A percentile compares a stretch with the other conserved stretches of the same genome.
Conservation (phyloP, 2,329 filamentous ascomycete genomes). For the Trichophyton mentagrophytes region DNA sequence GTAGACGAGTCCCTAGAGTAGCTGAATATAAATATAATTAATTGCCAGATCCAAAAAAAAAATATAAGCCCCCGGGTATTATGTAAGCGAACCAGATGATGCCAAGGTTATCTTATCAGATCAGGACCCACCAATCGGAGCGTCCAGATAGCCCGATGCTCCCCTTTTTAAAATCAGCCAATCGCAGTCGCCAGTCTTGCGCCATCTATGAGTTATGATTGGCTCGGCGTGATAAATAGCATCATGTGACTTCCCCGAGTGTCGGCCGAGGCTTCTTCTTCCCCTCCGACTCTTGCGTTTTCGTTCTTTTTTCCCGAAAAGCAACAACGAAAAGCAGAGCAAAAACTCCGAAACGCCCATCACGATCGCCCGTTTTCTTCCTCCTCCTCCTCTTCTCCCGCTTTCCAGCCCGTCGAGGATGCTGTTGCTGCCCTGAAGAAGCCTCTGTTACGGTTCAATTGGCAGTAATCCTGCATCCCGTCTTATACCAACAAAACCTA, state of each 20-base stretch:
- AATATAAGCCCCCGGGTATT: not conserved
- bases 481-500: not conserved
- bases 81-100: not conserved
- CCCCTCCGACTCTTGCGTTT: not conserved
- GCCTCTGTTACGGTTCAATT: not conserved
- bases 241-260: conserved; percentile 6
- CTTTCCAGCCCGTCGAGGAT: not conserved
- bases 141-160: not conserved
- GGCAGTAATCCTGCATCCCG: not conserved
- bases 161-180: not conserved
- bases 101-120: not conserved
- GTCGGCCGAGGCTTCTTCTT: conserved; percentile 5
- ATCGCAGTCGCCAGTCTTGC: not conserved
- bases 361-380: not conserved
- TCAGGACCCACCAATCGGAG: conserved; percentile 2
- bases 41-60: no score
- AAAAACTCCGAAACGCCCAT: not conserved
- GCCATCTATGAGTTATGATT: not conserved
- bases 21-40: no score
- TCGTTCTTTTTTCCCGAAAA: not conserved
- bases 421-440: not conserved
- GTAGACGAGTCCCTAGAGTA: no score
- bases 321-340: not conserved
- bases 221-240: not conserved
- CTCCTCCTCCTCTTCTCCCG: not conserved